Conservation (phyloP, 768 basidiomycete species). For the Leccinum incarnatum region DNA sequence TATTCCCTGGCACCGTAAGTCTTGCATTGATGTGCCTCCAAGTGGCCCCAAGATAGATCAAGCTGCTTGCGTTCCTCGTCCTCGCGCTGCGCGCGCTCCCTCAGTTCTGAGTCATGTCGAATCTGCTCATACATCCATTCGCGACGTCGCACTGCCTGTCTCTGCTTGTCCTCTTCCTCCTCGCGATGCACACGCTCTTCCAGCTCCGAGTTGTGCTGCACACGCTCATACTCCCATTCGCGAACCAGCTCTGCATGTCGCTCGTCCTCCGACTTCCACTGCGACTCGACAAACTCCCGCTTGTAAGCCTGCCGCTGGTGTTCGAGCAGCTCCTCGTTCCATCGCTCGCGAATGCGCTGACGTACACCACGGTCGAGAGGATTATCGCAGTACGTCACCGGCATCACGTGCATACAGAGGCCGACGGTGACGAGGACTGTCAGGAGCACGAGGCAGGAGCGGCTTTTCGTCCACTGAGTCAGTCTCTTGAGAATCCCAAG, state of each 20-base stretch:
- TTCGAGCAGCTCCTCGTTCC: slow-evolving; percentile 16
- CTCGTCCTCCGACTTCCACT: slow-evolving; percentile 23
- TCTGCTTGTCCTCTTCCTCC: not conserved
- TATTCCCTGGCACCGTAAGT: not conserved
- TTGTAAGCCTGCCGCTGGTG: slow-evolving; percentile 17
- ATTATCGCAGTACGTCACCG: not conserved
- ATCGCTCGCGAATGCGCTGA: slow-evolving; percentile 20
- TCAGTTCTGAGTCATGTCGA: not conserved
- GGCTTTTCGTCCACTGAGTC: not conserved
- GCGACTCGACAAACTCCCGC: slow-evolving; percentile 9
- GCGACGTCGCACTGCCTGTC: not conserved
- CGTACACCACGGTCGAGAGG: slow-evolving; percentile 18
- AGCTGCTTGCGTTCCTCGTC: not conserved
- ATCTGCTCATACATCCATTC: not conserved
- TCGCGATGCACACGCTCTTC: not conserved
- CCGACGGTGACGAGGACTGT: not conserved
- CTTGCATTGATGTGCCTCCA: not conserved
- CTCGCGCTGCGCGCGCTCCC: not conserved
- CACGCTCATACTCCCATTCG: slow-evolving; percentile 21
- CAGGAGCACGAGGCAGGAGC: not conserved
- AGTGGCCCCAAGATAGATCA: not conserved
- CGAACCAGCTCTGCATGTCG: slow-evolving; percentile 2
- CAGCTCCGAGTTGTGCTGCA: not conserved
- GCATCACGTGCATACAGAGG: not conserved
- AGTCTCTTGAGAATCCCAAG: not conserved